phyloP scores from a whole-genome alignment of 768 basidiomycete species.

The Termitomyces eurrhizus region DNA sequence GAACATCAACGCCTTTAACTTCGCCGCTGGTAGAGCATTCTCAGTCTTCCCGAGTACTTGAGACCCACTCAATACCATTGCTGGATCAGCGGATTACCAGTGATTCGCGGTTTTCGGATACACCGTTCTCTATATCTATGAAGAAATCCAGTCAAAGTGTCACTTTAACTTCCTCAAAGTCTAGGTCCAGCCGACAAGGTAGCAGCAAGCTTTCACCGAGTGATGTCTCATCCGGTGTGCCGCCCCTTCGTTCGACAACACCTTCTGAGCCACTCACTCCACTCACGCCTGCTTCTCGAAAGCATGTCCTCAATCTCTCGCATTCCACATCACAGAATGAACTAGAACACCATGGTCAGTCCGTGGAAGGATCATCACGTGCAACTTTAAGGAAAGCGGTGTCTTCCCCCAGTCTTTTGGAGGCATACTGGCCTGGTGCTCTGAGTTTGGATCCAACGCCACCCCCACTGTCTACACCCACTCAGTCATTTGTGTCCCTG shows the following conservation, averaged over 20 bases:
- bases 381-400: conserved; percentile 39
- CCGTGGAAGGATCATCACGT: conserved; percentile 2
- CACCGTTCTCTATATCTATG: conserved; percentile 19
- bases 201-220: conserved; percentile 18
- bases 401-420: conserved; percentile 52
- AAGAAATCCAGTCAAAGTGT: conserved; percentile 26
- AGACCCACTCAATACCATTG: conserved; percentile 25
- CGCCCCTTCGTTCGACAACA: conserved; percentile 59
- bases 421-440: conserved; percentile 33
- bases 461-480: conserved; percentile 32
- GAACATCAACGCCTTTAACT: conserved; percentile 34
- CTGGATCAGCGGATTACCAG: conserved; percentile 43
- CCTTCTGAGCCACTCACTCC: conserved; percentile 58
- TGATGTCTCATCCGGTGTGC: conserved; percentile 29
- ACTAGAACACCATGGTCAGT: conserved; percentile 21
- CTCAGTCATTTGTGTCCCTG: conserved; percentile 26
- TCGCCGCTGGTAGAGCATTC: conserved; percentile 23
- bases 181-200: conserved; percentile 25
- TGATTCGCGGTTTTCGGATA: conserved; percentile 26
- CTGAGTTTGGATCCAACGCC: conserved; percentile 35
- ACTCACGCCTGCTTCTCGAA: conserved; percentile 63
- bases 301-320: conserved; percentile 40
- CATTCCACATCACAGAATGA: conserved; percentile 60
- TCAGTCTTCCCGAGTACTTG: conserved; percentile 8
- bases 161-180: conserved; percentile 21